Evolutionary conservation across 2,329 filamentous ascomycete species (phyloP).

Genomic region (Nannizzia gypsea): DNA sequence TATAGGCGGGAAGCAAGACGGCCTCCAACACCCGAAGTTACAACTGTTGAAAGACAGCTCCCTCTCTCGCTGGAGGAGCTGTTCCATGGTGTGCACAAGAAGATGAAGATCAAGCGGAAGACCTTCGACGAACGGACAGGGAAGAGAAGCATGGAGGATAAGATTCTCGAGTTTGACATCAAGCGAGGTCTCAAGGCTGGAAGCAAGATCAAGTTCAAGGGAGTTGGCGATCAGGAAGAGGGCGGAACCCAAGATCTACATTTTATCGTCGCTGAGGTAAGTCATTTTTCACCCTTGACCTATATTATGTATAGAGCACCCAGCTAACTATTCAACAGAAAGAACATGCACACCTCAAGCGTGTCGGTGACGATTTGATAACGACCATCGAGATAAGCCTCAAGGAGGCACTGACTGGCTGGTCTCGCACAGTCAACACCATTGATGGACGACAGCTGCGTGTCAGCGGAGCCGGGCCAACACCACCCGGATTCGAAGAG

Average conservation of each 20-base stretch:
- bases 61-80: slow-evolving; percentile 77
- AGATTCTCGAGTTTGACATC: slow-evolving; percentile 87
- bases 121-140: slow-evolving; percentile 69
- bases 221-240: slow-evolving; percentile 95
- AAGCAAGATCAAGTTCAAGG: slow-evolving; percentile 95
- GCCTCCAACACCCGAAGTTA: slow-evolving; percentile 63
- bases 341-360: slow-evolving; percentile 69
- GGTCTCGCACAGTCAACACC: slow-evolving; percentile 80
- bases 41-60: slow-evolving; percentile 76
- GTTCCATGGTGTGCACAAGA: slow-evolving; percentile 78
- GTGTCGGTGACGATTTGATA: slow-evolving; percentile 78
- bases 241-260: slow-evolving; percentile 91
- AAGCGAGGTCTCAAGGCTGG: slow-evolving; percentile 93
- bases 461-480: slow-evolving; percentile 71
- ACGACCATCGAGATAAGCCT: slow-evolving; percentile 69
- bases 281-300: slow-evolving; percentile 18
- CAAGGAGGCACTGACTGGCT: slow-evolving; percentile 90
- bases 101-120: slow-evolving; percentile 97
- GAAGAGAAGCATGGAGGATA: slow-evolving; percentile 76
- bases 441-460: slow-evolving; percentile 82
- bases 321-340: slow-evolving; percentile 48
- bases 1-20: slow-evolving; percentile 19
- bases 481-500: slow-evolving; percentile 70
- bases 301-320: neutral
- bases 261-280: slow-evolving; percentile 87